A percentile compares a stretch with the other conserved stretches of the same genome.
These are phyloP conservation scores for Penicillium sp. DNA, from an alignment of 2,329 filamentous ascomycete species.

Conservation along the genomic window DNA sequence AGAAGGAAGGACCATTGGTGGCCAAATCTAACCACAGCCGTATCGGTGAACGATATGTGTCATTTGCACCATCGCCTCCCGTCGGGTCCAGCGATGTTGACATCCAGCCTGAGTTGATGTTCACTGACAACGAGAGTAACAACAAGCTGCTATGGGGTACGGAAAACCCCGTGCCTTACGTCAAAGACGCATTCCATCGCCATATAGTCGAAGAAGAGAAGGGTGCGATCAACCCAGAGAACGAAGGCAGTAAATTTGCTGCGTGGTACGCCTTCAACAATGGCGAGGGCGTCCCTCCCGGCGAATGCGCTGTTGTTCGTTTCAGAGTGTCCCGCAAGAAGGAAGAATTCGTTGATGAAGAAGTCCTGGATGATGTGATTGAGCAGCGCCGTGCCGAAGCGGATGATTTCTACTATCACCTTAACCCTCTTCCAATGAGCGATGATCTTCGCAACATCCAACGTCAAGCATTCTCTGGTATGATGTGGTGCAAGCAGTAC, in stretches of 20 bases:
- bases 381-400: constrained; percentile 85
- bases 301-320: constrained; percentile 91
- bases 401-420: constrained; percentile 91
- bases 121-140: constrained; percentile 96
- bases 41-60: constrained; percentile 78
- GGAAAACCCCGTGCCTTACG: constrained; percentile 76
- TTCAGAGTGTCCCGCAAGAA: constrained; percentile 79
- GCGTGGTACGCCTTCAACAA: constrained; percentile 94
- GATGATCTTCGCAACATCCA: constrained; percentile 95
- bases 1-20: constrained; percentile 62
- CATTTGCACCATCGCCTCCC: constrained; percentile 86
- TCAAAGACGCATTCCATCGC: constrained; percentile 93
- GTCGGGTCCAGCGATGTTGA: constrained; percentile 76
- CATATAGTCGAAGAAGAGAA: constrained; percentile 81
- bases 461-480: constrained; percentile 87
- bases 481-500: constrained; percentile 98
- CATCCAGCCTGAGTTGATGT: constrained; percentile 79
- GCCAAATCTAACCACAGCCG: constrained; percentile 76
- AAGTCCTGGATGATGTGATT: constrained; percentile 85
- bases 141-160: constrained; percentile 72
- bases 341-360: constrained; percentile 82
- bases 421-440: constrained; percentile 89
- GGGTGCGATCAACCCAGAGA: constrained; percentile 74
- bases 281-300: constrained; percentile 79
- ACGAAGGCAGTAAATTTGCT: constrained; percentile 80